Conservation (phyloP, 352 stramenopile species). For the Phytophthora quininea region DNA sequence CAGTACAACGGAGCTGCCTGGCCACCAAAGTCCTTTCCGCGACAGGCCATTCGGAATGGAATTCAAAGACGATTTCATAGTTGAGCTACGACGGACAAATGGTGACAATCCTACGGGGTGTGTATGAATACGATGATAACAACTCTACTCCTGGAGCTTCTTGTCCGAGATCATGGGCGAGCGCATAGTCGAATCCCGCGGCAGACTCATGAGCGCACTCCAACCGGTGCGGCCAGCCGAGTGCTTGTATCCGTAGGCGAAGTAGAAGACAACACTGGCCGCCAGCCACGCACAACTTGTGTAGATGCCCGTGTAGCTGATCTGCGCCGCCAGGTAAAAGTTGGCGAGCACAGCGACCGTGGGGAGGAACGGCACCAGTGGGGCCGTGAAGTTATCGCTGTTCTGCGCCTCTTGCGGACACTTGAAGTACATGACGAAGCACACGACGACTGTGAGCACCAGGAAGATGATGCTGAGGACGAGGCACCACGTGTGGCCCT, state of each 20-base stretch:
- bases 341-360: slow-evolving; percentile 56
- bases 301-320: slow-evolving; percentile 54
- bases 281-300: slow-evolving; percentile 63
- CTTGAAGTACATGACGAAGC: slow-evolving; percentile 56
- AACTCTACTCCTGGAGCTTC: slow-evolving; percentile 33
- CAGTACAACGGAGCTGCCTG: too few relatives aligned
- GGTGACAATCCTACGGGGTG: background rate
- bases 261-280: slow-evolving; percentile 72
- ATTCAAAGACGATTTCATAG: background rate
- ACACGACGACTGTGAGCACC: slow-evolving; percentile 37
- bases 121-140: slow-evolving; percentile 12
- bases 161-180: slow-evolving; percentile 62
- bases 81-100: background rate
- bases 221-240: slow-evolving; percentile 65
- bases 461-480: slow-evolving; percentile 58
- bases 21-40: background rate
- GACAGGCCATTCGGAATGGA: background rate
- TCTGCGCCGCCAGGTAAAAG: slow-evolving; percentile 77
- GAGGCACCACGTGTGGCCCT: slow-evolving; percentile 35
- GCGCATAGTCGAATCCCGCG: slow-evolving; percentile 50
- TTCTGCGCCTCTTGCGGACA: slow-evolving; percentile 64
- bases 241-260: slow-evolving; percentile 80
- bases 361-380: slow-evolving; percentile 71
- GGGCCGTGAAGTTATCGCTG: slow-evolving; percentile 60
- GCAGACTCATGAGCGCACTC: slow-evolving; percentile 60